Evolutionary conservation across 768 basidiomycete genomes (phyloP), one percentile per base, ranked within the genome.

Genomic region (Lyophyllum decastes): DNA sequence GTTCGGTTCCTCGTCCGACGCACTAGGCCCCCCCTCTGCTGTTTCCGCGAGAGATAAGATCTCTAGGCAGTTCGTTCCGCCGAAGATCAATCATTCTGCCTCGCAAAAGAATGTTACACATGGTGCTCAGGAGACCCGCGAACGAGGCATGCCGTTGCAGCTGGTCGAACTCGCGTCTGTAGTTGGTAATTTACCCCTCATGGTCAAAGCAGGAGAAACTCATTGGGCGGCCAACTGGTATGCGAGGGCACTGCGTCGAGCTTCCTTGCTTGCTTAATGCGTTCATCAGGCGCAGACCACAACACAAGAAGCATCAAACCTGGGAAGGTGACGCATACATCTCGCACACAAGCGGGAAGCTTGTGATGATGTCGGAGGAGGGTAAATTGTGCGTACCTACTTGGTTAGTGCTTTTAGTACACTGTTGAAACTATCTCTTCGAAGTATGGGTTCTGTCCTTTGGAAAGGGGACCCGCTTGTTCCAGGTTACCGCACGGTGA

Each of bases 261-360:
- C 47, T 35, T 64, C 46, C 55, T 52, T 4, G 33, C 41, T 26
- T 41, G 22, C 44, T 57, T 38, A 41, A 49, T 35, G 49, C 52
- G 62, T 43, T 45, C 38, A 24, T 5, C 55, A 92, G 92, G 91
- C 82, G 92, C 35, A 90, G 87, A 64, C 82, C 82, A 52, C 83
- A 87, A 65, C 73, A 72, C 4, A 90, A 80, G 75, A 94, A 94
- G 71, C 83, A 92, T 63, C 90, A 90, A 67, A 90, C 87, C 0
- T 95, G 94, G 93, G 92, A 94, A 55, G 92, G 88, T 2, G 91
- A 88, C 60, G 86, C 80, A 8, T 89, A 81, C 70, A 75, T 89
- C 24, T 82, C 83, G 27, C 75, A 78, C 35, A 68, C 71, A 33
- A 78, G 74, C 21, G 78, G 78, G 12, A 82, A 81, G 57, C 66